Percentiles rank a stretch among this genome's conserved stretches.
These are phyloP conservation scores for Apiotrichum siamense DNA, from an alignment of 1,284 basidiomycete species.

Conservation along the genomic window DNA sequence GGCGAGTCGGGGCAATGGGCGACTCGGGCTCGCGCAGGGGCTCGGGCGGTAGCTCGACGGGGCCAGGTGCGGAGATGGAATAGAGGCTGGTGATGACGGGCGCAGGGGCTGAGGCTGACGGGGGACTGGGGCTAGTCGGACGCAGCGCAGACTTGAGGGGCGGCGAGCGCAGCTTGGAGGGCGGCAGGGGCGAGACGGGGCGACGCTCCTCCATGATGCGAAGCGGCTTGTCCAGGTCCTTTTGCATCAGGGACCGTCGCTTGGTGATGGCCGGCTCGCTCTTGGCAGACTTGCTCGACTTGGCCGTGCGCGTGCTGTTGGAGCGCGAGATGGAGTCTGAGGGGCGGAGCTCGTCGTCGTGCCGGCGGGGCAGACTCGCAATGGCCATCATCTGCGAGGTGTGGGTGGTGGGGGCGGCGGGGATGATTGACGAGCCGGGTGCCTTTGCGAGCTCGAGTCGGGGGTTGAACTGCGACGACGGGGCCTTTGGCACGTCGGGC, in stretches of 20 bases:
- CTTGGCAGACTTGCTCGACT: conserved; percentile 9
- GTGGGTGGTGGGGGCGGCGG: neutral
- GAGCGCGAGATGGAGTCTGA: conserved; percentile 26
- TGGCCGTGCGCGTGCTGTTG: conserved; percentile 9
- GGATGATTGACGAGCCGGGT: conserved; percentile 36
- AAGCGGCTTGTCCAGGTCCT: neutral
- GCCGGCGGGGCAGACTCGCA: neutral
- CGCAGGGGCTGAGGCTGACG: neutral
- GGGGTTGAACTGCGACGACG: conserved; percentile 37
- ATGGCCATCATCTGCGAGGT: conserved; percentile 6
- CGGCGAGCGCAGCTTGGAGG: conserved; percentile 34
- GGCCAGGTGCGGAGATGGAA: conserved; percentile 38
- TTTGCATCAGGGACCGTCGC: conserved; percentile 1
- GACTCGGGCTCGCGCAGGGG: conserved; percentile 7
- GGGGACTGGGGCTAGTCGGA: conserved; percentile 31
- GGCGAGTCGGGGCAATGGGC: neutral
- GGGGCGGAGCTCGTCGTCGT: conserved; percentile 14
- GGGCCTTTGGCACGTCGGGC: conserved; percentile 46
- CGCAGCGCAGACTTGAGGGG: conserved; percentile 46
- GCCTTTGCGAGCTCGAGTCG: conserved; percentile 38
- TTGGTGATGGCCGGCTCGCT: conserved; percentile 2
- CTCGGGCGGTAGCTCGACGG: conserved; percentile 26
- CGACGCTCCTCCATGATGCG: neutral
- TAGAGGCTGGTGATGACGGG: conserved; percentile 26
- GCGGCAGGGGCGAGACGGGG: conserved; percentile 32